These are phyloP conservation scores for Ambispora gerdemannii DNA, from an alignment of 192 early-diverging fungal genomes.

Conservation along the genomic window DNA sequence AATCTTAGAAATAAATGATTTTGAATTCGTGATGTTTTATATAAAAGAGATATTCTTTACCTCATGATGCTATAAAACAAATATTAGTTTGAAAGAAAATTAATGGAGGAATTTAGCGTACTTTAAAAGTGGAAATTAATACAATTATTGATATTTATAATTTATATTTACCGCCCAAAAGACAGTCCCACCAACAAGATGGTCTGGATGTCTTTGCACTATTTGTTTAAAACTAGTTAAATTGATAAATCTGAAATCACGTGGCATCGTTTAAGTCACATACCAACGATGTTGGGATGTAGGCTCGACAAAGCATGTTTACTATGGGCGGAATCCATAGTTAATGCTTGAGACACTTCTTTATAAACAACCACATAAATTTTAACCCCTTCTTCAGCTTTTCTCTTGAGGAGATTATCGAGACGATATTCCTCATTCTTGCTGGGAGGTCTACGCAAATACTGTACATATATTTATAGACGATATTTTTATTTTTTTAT, in stretches of 20 bases:
- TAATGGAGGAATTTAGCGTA: neutral
- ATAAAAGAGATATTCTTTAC: slow-evolving; percentile 30
- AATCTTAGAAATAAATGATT: neutral
- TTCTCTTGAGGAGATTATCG: slow-evolving; percentile 71
- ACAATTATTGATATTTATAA: too few relatives aligned
- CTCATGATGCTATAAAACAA: slow-evolving; percentile 65
- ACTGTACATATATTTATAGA: slow-evolving; percentile 38
- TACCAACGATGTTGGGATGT: slow-evolving; percentile 72
- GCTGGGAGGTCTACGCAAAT: slow-evolving; percentile 69
- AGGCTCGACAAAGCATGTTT: slow-evolving; percentile 69
- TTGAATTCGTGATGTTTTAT: neutral
- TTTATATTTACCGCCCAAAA: slow-evolving; percentile 69
- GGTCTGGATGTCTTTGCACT: slow-evolving; percentile 86
- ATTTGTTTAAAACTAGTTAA: neutral
- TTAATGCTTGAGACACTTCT: slow-evolving; percentile 75
- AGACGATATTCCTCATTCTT: slow-evolving; percentile 75
- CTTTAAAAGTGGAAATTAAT: too few relatives aligned
- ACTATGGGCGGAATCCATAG: slow-evolving; percentile 73
- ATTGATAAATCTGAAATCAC: neutral
- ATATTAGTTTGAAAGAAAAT: too few relatives aligned
- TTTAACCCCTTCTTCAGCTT: slow-evolving; percentile 82
- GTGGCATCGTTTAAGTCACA: neutral
- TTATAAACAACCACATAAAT: slow-evolving; percentile 89
- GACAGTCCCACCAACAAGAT: slow-evolving; percentile 70
- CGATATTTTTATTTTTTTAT: neutral